A percentile compares a stretch with the other conserved stretches of the same genome.
These are phyloP conservation scores for Coemansia sp. DNA, from an alignment of 192 early-diverging fungal species.

Conservation along the genomic window DNA sequence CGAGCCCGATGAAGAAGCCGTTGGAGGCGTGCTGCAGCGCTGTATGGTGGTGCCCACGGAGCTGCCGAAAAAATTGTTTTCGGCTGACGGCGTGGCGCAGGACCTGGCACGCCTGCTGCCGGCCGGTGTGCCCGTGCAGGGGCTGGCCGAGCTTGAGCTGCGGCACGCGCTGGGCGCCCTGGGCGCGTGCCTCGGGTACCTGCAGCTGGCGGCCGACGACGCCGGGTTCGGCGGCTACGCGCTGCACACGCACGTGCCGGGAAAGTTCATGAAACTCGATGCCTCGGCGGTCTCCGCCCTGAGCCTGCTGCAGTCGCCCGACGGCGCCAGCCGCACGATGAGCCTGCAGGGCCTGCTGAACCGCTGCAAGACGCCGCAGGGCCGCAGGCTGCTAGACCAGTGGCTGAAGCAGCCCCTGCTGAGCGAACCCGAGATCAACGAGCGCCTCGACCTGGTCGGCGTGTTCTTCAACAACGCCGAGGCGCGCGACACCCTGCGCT, in stretches of 20 bases:
- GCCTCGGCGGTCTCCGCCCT: slow-evolving; percentile 84
- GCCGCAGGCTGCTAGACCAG: slow-evolving; percentile 77
- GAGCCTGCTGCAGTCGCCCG: slow-evolving; percentile 75
- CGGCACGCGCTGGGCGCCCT: slow-evolving; percentile 29
- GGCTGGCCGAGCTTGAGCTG: slow-evolving; percentile 59
- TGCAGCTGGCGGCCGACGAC: slow-evolving; percentile 70
- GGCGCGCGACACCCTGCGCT: slow-evolving; percentile 61
- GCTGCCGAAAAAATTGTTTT: slow-evolving; percentile 56
- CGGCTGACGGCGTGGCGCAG: slow-evolving; percentile 77
- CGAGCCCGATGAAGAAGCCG: slow-evolving; percentile 53
- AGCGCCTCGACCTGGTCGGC: slow-evolving; percentile 72
- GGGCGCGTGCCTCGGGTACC: slow-evolving; percentile 31
- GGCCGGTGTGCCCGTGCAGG: slow-evolving; percentile 60
- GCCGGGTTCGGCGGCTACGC: slow-evolving; percentile 77
- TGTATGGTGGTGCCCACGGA: slow-evolving; percentile 77
- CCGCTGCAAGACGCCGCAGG: slow-evolving; percentile 86
- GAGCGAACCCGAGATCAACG: slow-evolving; percentile 67
- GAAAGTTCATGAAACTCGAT: slow-evolving; percentile 91
- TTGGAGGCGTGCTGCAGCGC: slow-evolving; percentile 67
- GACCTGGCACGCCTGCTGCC: slow-evolving; percentile 79
- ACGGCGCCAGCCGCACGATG: slow-evolving; percentile 60
- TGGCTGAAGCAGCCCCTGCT: slow-evolving; percentile 93
- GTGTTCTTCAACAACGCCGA: slow-evolving; percentile 64
- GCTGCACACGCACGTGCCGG: slow-evolving; percentile 69
- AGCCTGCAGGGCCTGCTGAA: slow-evolving; percentile 82